Base-by-base conservation (phyloP, 2,329 filamentous ascomycete genomes). In the Metarhizium anisopliae region DNA sequence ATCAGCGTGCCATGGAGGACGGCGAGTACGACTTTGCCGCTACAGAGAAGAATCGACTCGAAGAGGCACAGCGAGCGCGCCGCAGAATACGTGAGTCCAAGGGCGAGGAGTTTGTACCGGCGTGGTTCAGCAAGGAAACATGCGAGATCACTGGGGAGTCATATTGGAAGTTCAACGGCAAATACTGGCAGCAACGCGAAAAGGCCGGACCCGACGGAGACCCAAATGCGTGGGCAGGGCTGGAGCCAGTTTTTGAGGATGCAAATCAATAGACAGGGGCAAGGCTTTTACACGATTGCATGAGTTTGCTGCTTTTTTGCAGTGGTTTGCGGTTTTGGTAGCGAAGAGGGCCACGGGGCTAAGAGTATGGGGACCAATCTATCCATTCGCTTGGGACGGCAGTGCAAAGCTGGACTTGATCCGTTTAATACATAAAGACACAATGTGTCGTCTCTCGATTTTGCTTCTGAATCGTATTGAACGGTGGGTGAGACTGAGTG, bases 1-100 rank as follows among this genome's bases (percentile, higher is more conserved):
- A 99, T 70, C 94, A 99, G 74, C 82, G 94, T 11, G 94, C 94
- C 2, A 99, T 99, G 94, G 94, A 99, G 70, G 92, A 97, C 59
- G 94, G 93, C n/a, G 84, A 92, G 71, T 99, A 99, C 67, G 93
- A 97, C 66, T 79, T 94, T 58, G 94, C 94, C 1, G 94, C 93
- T 0, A 83, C 82, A 5, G 94, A 99, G 77, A 99, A 99, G 82
- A 94, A 93, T 66, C 81, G 94, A 1, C 82, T 99, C 0, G 94
- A 99, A 71, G 89, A 96, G 74, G 91, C 86, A 60, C 94, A 99
- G 76, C 80, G 94, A 58, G 84, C 86, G 10, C 85, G 86, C 57
- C 77, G 94, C 59, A 76, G 89, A 55, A 74, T 79, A 57, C 79
- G 92, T 29, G 93, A 99, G 72, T 79, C 80, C 35, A 80, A 74